phyloP scores from a whole-genome alignment of 2,329 filamentous ascomycete genomes.

The Atkinsonella hypoxylon region DNA sequence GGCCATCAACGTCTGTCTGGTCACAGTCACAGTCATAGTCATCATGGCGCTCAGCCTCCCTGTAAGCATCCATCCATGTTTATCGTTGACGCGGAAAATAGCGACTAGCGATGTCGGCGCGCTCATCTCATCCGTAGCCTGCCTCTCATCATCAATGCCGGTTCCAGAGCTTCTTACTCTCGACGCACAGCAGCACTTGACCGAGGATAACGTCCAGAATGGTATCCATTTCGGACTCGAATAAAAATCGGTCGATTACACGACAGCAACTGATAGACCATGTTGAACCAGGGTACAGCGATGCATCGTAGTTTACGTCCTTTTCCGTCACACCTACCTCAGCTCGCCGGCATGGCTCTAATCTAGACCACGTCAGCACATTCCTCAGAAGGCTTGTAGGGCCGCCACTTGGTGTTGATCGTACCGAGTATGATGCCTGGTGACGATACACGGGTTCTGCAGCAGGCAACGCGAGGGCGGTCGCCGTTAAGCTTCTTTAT shows the following conservation, averaged over 20 bases:
- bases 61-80: neutral
- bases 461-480: neutral
- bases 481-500: neutral
- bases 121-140: too few relatives aligned
- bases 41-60: neutral
- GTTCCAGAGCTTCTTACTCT: neutral
- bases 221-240: neutral
- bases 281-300: neutral
- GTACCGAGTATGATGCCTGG: neutral
- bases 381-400: neutral
- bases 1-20: neutral
- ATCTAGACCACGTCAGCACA: slow-evolving; percentile 2
- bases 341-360: slow-evolving; percentile 2
- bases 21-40: neutral
- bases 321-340: slow-evolving; percentile 1
- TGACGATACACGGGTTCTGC: neutral
- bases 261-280: neutral
- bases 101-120: neutral
- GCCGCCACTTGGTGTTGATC: neutral
- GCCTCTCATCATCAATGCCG: neutral
- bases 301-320: neutral
- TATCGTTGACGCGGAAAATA: neutral
- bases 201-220: neutral
- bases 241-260: neutral
- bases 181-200: neutral